phyloP scores from a whole-genome alignment of 352 stramenopile species.

The Phytopythium vexans region DNA sequence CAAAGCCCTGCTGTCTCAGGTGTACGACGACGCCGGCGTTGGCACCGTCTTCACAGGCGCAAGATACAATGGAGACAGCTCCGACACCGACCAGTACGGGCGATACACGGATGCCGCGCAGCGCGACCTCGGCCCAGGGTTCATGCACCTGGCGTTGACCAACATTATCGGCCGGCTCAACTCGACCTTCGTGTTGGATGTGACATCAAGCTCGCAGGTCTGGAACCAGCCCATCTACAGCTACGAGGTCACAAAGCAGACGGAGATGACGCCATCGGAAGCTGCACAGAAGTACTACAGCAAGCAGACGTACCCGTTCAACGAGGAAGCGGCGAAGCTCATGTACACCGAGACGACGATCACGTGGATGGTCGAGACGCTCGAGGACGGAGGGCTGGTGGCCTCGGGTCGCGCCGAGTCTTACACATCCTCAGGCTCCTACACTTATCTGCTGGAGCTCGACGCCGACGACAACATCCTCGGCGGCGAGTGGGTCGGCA shows the following conservation, averaged over 20 bases:
- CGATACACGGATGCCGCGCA: constrained; percentile 32
- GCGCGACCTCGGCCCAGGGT: constrained; percentile 48
- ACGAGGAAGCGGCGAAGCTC: constrained; percentile 32
- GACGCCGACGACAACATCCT: constrained; percentile 30
- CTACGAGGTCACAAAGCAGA: constrained; percentile 31
- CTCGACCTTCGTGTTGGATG: constrained; percentile 37
- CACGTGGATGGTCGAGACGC: constrained; percentile 39
- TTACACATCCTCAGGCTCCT: constrained; percentile 27
- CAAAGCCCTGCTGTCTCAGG: constrained; percentile 38
- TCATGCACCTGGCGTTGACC: constrained; percentile 41
- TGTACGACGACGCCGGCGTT: constrained; percentile 36
- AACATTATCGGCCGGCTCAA: constrained; percentile 46
- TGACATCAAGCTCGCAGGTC: constrained; percentile 27
- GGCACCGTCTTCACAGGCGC: constrained; percentile 40
- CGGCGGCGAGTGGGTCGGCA: constrained; percentile 40
- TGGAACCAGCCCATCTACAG: constrained; percentile 64
- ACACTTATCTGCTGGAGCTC: constrained; percentile 44
- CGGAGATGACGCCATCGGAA: constrained; percentile 26
- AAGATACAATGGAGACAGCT: constrained; percentile 25
- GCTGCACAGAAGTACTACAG: constrained; percentile 35
- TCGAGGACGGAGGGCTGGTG: constrained; percentile 38
- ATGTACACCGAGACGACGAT: constrained; percentile 40
- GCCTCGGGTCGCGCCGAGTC: constrained; percentile 12
- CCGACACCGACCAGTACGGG: constrained; percentile 36
- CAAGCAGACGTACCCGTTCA: constrained; percentile 48